Evolutionary conservation across 345 rosid species (phyloP).

Genomic region (Camelina sativa): DNA sequence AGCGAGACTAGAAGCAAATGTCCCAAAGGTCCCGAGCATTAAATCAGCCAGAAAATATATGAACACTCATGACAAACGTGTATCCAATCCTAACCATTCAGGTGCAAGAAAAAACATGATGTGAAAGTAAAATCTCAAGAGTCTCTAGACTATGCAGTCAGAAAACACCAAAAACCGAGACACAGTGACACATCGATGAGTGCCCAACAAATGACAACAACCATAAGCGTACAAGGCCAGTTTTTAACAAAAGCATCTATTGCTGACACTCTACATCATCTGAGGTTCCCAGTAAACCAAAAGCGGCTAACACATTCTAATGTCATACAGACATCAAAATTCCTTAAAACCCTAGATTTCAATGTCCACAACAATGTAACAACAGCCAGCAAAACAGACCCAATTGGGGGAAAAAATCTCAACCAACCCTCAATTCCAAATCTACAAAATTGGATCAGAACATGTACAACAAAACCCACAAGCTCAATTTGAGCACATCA

Average conservation of each 20-base stretch:
- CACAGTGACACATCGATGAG: not conserved
- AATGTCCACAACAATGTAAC: not conserved
- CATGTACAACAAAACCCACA: not conserved
- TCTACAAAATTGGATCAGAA: not conserved
- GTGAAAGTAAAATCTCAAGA: not conserved
- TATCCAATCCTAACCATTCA: constrained; percentile 10
- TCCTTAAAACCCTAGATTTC: constrained; percentile 15
- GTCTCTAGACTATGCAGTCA: not conserved
- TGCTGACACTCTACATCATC: not conserved
- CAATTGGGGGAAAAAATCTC: not conserved
- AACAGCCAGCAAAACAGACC: constrained; percentile 17
- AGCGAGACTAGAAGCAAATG: constrained; percentile 27
- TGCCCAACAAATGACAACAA: constrained; percentile 4
- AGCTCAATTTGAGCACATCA: not conserved
- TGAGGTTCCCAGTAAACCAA: not conserved
- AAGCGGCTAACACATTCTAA: not conserved
- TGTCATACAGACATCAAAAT: constrained; percentile 6
- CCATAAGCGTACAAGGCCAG: not conserved
- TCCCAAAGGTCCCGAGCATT: not conserved
- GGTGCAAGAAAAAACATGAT: not conserved
- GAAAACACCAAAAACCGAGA: not conserved
- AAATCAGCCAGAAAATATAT: constrained; percentile 15
- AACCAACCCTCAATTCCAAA: constrained; percentile 7
- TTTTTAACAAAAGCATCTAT: not conserved
- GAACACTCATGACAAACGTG: constrained; percentile 4